Base-by-base conservation (phyloP, 129 eudicot species). In the Glebionis coronaria region DNA sequence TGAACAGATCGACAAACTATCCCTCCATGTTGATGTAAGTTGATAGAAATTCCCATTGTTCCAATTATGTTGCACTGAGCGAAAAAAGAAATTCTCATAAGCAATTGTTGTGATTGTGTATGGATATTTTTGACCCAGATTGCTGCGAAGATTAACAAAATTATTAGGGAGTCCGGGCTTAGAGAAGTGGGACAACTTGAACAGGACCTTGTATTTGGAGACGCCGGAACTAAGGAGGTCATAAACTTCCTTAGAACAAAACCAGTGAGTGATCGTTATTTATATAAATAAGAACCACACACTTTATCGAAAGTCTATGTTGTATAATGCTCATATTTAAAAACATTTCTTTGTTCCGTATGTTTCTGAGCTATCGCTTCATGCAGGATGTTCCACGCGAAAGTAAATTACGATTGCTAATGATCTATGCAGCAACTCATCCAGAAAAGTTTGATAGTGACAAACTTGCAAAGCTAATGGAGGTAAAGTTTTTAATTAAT, bases 11-110 rank as follows among this genome's bases (percentile, higher is more conserved):
- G 97, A 93, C 61, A 93, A 89, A 67, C 85, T 93, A 68, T 93
- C 98, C 21, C 92, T 93, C 40, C 98, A 93, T 75, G 97, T 93
- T 42, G 97, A 93, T 78, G 98, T 93, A 83, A 89, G 99, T 89
- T 50, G 56, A 60, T 25, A 20, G 49, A 64, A 63, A 52, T 61
- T 20, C 13, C 1, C 38, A 63, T 56, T 52, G 40, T 23, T 61
- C 54, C 28, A 16, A 31, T 50, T n/a, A 72, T 72, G 69, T 52
- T 44, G 28, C 53, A 44, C 45, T 3, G 2, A 73, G 66, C 35
- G 15, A 49, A 73, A 25, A 65, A 65, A n/a, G 54, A 57, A 66
- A n/a, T 14, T 74, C 8, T 44, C 14, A 12, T 5, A 54, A 66
- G 54, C 54, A 29, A 15, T 16, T 49, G 54, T 46, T 59, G 45